Percentiles rank a stretch among this genome's conserved stretches.
Evolutionary conservation across 176 grass and related monocot species (phyloP).

Genomic region (Elymus sibiricus): DNA sequence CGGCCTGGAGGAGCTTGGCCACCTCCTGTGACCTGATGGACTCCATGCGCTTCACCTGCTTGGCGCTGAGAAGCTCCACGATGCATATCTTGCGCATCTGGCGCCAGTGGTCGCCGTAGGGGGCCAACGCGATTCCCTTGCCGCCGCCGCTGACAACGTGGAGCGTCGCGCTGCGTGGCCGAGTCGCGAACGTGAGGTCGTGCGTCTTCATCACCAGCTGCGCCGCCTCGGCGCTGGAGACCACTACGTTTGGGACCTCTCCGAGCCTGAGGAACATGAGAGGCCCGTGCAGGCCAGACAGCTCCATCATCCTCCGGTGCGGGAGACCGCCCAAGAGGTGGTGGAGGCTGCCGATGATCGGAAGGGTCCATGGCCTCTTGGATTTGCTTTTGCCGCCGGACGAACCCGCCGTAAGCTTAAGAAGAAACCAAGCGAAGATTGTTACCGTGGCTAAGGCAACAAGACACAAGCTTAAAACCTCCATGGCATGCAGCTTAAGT

Average conservation of each 20-base stretch:
- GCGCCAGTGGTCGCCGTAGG: neutral
- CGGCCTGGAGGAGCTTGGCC: neutral
- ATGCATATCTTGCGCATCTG: neutral
- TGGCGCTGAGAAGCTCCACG: neutral
- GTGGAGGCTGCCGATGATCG: neutral
- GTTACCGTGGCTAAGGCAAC: neutral
- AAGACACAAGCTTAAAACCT: neutral
- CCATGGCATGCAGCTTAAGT: neutral
- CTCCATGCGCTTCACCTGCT: neutral
- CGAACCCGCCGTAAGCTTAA: neutral
- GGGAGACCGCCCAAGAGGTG: neutral
- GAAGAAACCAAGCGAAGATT: neutral
- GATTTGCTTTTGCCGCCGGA: neutral
- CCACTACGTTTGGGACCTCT: neutral
- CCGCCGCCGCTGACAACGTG: neutral
- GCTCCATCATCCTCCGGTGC: neutral
- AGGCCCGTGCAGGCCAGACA: neutral
- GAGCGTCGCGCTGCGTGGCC: neutral
- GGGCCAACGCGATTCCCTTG: neutral
- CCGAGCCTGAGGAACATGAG: neutral
- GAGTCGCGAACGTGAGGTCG: neutral
- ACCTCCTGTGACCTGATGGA: neutral
- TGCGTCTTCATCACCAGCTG: neutral
- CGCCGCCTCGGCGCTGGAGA: neutral
- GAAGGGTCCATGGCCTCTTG: neutral